Evolutionary conservation across 1,139 yeast species (phyloP).

Genomic region (Blastobotrys ciferrii): DNA sequence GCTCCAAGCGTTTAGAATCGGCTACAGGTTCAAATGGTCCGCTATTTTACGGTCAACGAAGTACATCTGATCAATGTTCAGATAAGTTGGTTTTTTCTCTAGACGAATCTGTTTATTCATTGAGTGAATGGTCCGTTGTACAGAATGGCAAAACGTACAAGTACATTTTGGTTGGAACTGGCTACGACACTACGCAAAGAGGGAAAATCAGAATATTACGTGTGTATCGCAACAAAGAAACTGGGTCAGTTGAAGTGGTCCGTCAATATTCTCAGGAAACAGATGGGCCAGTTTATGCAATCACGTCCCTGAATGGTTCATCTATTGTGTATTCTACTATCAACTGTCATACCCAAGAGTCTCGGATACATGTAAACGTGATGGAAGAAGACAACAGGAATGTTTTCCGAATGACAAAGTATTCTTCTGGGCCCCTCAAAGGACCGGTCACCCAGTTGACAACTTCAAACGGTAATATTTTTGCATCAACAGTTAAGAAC

Average conservation of each 20-base stretch:
- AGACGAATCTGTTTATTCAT: constrained; percentile 19
- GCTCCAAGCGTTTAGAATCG: constrained; percentile 33
- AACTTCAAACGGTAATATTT: constrained; percentile 6
- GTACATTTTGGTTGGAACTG: constrained; percentile 24
- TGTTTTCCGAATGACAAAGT: constrained; percentile 13
- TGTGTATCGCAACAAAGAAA: constrained; percentile 16
- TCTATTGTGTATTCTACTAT: constrained; percentile 26
- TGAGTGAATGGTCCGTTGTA: constrained; percentile 23
- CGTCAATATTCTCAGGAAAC: constrained; percentile 24
- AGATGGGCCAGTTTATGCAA: constrained; percentile 29
- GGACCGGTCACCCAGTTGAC: constrained; percentile 12
- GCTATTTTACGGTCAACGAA: neutral
- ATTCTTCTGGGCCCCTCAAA: constrained; percentile 12
- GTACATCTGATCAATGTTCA: neutral
- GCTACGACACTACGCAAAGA: constrained; percentile 5
- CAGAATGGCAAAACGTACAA: constrained; percentile 17
- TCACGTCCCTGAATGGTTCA: constrained; percentile 23
- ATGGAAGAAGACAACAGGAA: constrained; percentile 5
- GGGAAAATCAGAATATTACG: constrained; percentile 20
- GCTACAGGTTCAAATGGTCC: neutral
- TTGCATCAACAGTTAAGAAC: constrained; percentile 19
- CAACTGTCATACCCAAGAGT: constrained; percentile 2
- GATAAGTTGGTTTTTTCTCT: constrained; percentile 11
- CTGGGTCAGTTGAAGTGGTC: constrained; percentile 16
- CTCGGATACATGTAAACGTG: constrained; percentile 7